phyloP scores from a whole-genome alignment of 148 eudicot species.

The Vaccinium darrowii region DNA sequence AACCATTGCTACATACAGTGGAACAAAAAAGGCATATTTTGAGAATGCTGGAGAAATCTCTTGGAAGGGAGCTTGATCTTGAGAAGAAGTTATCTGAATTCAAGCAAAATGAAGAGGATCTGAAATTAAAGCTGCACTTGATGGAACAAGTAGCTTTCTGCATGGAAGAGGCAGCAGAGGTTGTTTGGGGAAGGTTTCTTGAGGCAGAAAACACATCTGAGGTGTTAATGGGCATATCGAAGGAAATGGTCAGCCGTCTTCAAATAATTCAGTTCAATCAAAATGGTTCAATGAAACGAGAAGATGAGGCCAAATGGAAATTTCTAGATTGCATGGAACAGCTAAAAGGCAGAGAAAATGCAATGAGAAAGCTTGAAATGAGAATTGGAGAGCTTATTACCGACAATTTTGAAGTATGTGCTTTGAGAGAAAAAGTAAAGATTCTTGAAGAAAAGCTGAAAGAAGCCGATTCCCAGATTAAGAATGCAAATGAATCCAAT shows the following conservation, averaged over 20 bases:
- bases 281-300: conserved; percentile 52
- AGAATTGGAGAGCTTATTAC: conserved; percentile 28
- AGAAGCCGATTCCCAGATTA: conserved; percentile 38
- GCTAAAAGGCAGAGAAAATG: conserved; percentile 34
- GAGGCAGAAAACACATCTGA: conserved; percentile 76
- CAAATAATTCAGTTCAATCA: conserved; percentile 51
- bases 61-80: conserved; percentile 66
- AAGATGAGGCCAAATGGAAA: conserved; percentile 48
- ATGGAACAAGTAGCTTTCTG: conserved; percentile 50
- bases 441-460: conserved; percentile 47
- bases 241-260: conserved; percentile 51
- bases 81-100: conserved; percentile 57
- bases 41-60: conserved; percentile 76
- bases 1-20: conserved; percentile 35
- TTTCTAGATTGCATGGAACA: conserved; percentile 38
- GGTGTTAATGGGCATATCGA: conserved; percentile 62
- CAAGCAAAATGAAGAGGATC: conserved; percentile 68
- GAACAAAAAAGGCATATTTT: conserved; percentile 55
- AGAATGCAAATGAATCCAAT: conserved; percentile 36
- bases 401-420: conserved; percentile 36
- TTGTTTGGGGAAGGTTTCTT: conserved; percentile 65
- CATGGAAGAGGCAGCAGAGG: conserved; percentile 68
- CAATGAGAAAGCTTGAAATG: conserved; percentile 31
- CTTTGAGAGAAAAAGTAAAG: conserved; percentile 45
- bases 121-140: conserved; percentile 49